Conservation (phyloP, 352 stramenopile species). For the Globisporangium takayamanum region DNA sequence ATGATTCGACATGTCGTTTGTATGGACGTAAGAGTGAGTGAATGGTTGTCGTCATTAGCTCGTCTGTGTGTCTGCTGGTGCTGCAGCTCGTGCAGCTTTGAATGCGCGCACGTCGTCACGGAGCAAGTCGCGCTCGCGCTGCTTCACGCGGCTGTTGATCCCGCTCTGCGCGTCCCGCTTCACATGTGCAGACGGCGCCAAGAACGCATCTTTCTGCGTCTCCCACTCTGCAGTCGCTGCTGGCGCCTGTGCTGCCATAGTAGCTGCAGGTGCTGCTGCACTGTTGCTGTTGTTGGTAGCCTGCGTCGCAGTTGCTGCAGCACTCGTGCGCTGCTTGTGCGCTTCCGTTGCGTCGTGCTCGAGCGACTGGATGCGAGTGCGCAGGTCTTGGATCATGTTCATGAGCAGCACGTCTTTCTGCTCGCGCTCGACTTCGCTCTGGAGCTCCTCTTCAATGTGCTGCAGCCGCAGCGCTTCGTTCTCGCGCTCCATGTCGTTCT, state of each 20-base stretch:
- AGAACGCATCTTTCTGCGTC: constrained; percentile 30
- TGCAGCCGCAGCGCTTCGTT: constrained; percentile 48
- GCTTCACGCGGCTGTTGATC: constrained; percentile 36
- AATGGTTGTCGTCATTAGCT: not conserved
- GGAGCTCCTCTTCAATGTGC: constrained; percentile 36
- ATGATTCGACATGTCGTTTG: constrained; percentile 1
- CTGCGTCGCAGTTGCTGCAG: not conserved
- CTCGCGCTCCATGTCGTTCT: constrained; percentile 58
- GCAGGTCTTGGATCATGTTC: constrained; percentile 52
- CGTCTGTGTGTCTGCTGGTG: not conserved
- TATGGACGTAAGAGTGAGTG: not conserved
- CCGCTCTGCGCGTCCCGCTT: constrained; percentile 26
- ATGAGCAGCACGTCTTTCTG: constrained; percentile 49
- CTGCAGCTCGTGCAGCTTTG: constrained; percentile 24
- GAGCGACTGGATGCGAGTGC: constrained; percentile 42
- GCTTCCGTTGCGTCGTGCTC: constrained; percentile 36
- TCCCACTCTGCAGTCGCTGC: constrained; percentile 16
- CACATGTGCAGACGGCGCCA: constrained; percentile 3
- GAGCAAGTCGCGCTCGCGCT: constrained; percentile 42
- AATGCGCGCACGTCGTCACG: constrained; percentile 37
- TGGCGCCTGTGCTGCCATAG: constrained; percentile 6
- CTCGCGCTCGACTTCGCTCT: constrained; percentile 27
- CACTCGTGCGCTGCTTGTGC: too few relatives aligned
- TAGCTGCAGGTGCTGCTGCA: constrained; percentile 1
- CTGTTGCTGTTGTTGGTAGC: constrained; percentile 2